A percentile compares a stretch with the other conserved stretches of the same genome.
These are phyloP conservation scores for Stenocarpella maydis DNA, from an alignment of 2,329 filamentous ascomycete species.

Conservation along the genomic window DNA sequence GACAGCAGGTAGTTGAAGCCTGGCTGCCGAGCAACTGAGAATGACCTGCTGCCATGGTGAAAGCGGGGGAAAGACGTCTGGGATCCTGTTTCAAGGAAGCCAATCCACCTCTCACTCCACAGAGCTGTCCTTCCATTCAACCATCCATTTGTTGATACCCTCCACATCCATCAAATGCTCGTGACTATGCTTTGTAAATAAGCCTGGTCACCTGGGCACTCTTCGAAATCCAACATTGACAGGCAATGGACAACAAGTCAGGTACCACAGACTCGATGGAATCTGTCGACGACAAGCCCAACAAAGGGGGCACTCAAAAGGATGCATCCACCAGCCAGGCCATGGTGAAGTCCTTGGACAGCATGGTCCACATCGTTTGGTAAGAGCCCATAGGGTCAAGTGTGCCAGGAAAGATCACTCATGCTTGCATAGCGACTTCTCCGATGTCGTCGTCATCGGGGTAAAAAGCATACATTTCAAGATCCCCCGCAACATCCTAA, in stretches of 20 bases:
- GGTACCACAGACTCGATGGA: too few relatives aligned
- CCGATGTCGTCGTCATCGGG: neutral
- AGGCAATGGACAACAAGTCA: neutral
- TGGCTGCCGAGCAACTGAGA: neutral
- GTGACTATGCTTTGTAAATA: neutral
- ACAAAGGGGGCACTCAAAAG: neutral
- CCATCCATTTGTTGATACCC: too few relatives aligned
- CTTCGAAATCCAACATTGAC: neutral
- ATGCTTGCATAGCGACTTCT: neutral
- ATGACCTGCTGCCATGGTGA: too few relatives aligned
- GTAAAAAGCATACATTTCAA: neutral
- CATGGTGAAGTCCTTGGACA: neutral
- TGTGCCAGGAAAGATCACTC: neutral
- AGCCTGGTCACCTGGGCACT: too few relatives aligned
- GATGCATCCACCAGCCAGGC: neutral
- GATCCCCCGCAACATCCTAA: neutral
- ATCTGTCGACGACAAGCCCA: too few relatives aligned
- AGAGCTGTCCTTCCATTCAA: neutral
- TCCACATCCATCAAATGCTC: neutral
- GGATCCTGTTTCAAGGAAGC: neutral
- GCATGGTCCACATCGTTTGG: neutral
- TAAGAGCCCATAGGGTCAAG: neutral
- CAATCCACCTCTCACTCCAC: too few relatives aligned
- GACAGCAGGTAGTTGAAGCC: neutral
- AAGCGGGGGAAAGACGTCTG: too few relatives aligned